These are phyloP conservation scores for Spirogloea muscicola DNA, from an alignment of 139 green algal genomes.

Conservation along the genomic window DNA sequence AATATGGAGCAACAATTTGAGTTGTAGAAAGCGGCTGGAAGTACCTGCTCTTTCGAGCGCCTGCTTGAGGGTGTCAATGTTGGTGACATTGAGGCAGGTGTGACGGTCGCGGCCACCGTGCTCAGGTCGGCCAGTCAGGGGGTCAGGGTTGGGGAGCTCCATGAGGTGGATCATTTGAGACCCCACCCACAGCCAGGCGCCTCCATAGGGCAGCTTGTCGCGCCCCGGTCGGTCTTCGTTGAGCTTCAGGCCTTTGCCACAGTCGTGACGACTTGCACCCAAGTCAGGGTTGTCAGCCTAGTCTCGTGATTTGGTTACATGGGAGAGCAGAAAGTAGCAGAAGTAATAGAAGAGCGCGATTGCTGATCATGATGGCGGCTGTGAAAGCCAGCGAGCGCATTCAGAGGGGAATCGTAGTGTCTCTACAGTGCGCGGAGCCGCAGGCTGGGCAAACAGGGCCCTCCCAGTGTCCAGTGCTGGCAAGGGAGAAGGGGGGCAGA, in stretches of 20 bases:
- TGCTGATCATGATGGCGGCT: not conserved
- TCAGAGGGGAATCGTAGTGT: too few species aligned
- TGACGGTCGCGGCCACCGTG: slow-evolving; percentile 48
- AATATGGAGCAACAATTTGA: too few species aligned
- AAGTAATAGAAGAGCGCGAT: not conserved
- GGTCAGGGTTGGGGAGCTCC: slow-evolving; percentile 55
- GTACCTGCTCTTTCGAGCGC: slow-evolving; percentile 25
- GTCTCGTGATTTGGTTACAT: not conserved
- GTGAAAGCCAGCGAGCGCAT: not conserved
- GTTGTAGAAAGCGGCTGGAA: too few species aligned
- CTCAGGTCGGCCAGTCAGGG: slow-evolving; percentile 25
- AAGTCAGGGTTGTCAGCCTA: not conserved
- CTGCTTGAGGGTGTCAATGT: slow-evolving; percentile 19
- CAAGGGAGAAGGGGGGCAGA: not conserved
- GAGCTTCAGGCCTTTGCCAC: slow-evolving; percentile 27
- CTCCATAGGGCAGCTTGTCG: slow-evolving; percentile 46
- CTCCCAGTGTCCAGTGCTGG: not conserved
- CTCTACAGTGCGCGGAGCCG: not conserved
- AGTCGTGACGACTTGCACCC: not conserved
- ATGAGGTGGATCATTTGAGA: slow-evolving; percentile 53
- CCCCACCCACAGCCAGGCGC: slow-evolving; percentile 47
- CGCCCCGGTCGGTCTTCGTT: slow-evolving; percentile 33
- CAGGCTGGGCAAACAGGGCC: not conserved
- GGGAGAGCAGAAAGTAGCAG: too few species aligned
- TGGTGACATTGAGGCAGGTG: slow-evolving; percentile 18